Evolutionary conservation across 495 filamentous ascomycete species (phyloP).

Genomic region (Cairneyella variabilis): DNA sequence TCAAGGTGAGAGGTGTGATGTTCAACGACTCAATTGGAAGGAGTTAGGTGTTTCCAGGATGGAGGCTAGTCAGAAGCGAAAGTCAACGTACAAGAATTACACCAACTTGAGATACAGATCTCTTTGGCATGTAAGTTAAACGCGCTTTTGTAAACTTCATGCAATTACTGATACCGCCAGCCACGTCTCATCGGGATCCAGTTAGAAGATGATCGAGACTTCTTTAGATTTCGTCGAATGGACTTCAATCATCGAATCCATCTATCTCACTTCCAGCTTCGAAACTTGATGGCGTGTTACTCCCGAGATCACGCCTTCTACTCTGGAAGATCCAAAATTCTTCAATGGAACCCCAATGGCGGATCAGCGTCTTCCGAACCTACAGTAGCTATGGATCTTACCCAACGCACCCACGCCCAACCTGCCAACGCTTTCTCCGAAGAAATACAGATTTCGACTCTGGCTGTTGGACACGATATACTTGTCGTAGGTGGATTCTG

Average conservation of each 20-base stretch:
- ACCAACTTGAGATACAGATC: conserved; percentile 38
- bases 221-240: conserved; percentile 70
- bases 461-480: conserved; percentile 62
- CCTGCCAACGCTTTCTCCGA: conserved; percentile 27
- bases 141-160: conserved; percentile 8
- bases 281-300: conserved; percentile 72
- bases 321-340: conserved; percentile 56
- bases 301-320: conserved; percentile 78
- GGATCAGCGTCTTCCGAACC: conserved; percentile 26
- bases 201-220: conserved; percentile 44
- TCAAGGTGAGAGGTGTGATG: conserved; percentile 58
- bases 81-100: conserved; percentile 55
- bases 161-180: conserved; percentile 18
- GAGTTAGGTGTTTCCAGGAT: conserved; percentile 56
- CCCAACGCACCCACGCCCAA: conserved; percentile 40
- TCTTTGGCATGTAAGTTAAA: conserved; percentile 36
- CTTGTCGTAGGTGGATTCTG: conserved; percentile 77
- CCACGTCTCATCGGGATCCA: conserved; percentile 24
- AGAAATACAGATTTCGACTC: conserved; percentile 60
- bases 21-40: conserved; percentile 78
- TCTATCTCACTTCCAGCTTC: conserved; percentile 83
- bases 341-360: conserved; percentile 48
- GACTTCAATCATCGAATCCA: conserved; percentile 59
- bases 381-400: conserved; percentile 58
- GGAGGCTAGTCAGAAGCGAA: conserved; percentile 56